Evolutionary conservation across 176 grass and related monocot genomes (phyloP).

Genomic region (Avena insularis): DNA sequence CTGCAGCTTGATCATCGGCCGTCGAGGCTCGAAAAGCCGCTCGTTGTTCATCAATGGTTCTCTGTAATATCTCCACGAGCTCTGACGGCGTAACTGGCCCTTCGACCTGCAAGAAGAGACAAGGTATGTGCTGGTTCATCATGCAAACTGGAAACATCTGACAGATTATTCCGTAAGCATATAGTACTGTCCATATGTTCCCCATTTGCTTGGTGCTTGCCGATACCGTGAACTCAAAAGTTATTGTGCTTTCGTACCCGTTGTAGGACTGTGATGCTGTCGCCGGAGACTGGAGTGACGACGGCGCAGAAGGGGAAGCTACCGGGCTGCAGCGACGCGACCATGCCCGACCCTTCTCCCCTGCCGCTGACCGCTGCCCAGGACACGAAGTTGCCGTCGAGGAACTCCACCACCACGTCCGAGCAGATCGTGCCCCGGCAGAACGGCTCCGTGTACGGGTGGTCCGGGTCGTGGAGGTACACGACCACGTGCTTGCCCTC

Average conservation of each 20-base stretch:
- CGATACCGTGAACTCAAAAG: not conserved
- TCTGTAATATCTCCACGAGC: constrained; percentile 73
- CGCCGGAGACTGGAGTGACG: constrained; percentile 49
- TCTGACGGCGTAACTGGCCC: constrained; percentile 67
- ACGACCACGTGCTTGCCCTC: constrained; percentile 67
- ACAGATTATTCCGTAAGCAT: not conserved
- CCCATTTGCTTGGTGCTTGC: not conserved
- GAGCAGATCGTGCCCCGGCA: constrained; percentile 67
- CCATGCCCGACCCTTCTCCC: constrained; percentile 55
- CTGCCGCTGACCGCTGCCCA: constrained; percentile 54
- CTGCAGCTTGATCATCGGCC: constrained; percentile 6
- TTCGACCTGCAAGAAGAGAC: constrained; percentile 50
- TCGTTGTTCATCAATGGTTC: constrained; percentile 68
- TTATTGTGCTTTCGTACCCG: constrained; percentile 39
- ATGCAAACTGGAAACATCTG: not conserved
- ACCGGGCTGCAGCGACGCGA: constrained; percentile 47
- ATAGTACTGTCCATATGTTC: too few relatives aligned
- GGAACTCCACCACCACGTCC: constrained; percentile 74
- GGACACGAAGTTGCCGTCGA: constrained; percentile 75
- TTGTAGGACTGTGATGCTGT: constrained; percentile 62
- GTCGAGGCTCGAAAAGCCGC: constrained; percentile 35
- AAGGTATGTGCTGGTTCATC: not conserved
- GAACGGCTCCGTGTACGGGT: constrained; percentile 56
- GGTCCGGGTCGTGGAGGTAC: constrained; percentile 64
- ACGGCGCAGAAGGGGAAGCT: constrained; percentile 81